These are phyloP conservation scores for Dissophora ornata DNA, from an alignment of 192 early-diverging fungal species.

Conservation along the genomic window DNA sequence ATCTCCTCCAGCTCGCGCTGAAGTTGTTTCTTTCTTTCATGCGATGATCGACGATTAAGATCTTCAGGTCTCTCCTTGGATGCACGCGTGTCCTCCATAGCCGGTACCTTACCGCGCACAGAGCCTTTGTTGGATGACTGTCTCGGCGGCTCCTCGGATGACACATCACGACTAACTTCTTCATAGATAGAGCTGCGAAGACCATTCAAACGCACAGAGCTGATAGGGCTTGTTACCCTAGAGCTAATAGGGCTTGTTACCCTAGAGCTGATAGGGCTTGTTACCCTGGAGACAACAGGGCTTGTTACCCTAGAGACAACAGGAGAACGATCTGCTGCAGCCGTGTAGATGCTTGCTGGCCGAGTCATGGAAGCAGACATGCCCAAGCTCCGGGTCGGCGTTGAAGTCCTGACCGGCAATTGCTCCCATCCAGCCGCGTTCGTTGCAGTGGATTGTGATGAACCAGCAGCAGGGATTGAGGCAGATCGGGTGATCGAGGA, in stretches of 20 bases:
- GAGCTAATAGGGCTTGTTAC: background rate
- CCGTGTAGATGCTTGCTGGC: background rate
- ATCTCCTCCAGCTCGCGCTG: constrained; percentile 38
- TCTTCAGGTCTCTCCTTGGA: constrained; percentile 8
- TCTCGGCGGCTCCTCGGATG: constrained; percentile 2
- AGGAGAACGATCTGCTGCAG: background rate
- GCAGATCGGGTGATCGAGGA: background rate
- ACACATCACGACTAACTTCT: background rate
- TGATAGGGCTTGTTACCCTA: constrained; percentile 11
- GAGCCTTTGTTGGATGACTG: background rate
- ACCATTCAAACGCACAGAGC: background rate
- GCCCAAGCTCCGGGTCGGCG: constrained; percentile 2
- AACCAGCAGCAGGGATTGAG: background rate
- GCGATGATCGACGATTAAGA: constrained; percentile 24
- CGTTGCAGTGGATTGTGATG: constrained; percentile 2
- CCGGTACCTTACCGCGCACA: background rate
- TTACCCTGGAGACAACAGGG: background rate
- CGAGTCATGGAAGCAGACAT: background rate
- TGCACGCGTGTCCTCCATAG: background rate
- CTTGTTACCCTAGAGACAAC: constrained; percentile 2
- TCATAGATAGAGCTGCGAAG: constrained; percentile 24
- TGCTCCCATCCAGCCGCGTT: background rate
- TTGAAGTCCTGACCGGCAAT: background rate
- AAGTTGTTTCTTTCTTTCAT: constrained; percentile 35
- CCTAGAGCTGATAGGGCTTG: constrained; percentile 7